phyloP scores from a whole-genome alignment of 2,329 filamentous ascomycete species.

The Fusarium poae region DNA sequence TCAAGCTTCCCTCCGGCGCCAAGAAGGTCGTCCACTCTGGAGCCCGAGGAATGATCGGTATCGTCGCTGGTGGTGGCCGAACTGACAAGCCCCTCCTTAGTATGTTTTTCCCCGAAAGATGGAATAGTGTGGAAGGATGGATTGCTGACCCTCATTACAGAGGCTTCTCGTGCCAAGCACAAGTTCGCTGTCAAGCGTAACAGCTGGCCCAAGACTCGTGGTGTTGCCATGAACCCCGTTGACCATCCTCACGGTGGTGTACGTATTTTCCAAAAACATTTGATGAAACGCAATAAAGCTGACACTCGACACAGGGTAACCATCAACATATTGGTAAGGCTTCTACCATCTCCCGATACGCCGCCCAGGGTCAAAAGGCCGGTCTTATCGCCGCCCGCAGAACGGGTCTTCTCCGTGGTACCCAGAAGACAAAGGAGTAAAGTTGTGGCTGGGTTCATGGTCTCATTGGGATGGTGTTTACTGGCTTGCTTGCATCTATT shows the following conservation, averaged over 20 bases:
- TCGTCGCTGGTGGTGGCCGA: constrained; percentile 98
- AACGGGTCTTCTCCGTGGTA: constrained; percentile 99
- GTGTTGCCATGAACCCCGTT: constrained; percentile 99
- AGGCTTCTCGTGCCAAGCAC: constrained; percentile 99
- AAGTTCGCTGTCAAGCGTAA: constrained; percentile 99
- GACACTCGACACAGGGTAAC: constrained; percentile 78
- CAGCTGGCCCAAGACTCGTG: constrained; percentile 99
- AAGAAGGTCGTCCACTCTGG: constrained; percentile 98
- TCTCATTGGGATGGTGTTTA: constrained; percentile 75
- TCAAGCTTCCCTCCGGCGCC: constrained; percentile 98
- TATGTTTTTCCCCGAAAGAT: constrained; percentile 61
- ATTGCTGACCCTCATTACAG: constrained; percentile 66
- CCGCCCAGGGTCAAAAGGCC: constrained; percentile 98
- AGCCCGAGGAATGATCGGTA: constrained; percentile 98
- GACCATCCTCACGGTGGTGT: constrained; percentile 98
- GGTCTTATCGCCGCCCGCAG: constrained; percentile 99
- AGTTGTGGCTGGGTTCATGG: constrained; percentile 62
- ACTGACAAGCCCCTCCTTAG: constrained; percentile 99
- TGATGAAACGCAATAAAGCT: constrained; percentile 54
- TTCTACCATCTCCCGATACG: constrained; percentile 98
- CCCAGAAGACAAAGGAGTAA: constrained; percentile 99
- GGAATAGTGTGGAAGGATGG: constrained; percentile 7
- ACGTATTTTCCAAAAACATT: constrained; percentile 55
- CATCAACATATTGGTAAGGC: constrained; percentile 99
- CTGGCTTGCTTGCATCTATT: constrained; percentile 71